Evolutionary conservation across 345 rosid genomes (phyloP), one percentile per base, ranked within the genome.

Genomic region (Dimocarpus longan): DNA sequence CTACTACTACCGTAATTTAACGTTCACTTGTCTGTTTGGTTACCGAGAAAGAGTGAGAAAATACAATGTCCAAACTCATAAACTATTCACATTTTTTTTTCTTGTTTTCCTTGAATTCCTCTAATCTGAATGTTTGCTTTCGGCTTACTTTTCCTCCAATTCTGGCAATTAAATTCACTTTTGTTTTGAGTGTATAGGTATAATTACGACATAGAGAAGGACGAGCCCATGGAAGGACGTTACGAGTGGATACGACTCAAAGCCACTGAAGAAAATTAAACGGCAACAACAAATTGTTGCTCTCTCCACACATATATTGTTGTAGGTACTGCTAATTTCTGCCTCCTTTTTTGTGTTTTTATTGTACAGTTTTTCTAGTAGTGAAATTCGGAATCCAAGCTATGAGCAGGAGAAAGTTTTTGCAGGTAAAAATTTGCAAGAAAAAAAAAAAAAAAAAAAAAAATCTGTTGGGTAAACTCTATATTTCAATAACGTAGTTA

Each of bases 191-290:
- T 21, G 65, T 59, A 5, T 80, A 92, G 96, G 94, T 92, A 90
- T 65, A 92, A 92, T 75, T 92, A 82, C 75, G 93, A 92, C 79
- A 80, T 89, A 10, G 87, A 68, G 75, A 84, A 87, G 85, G 96
- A 90, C 78, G 84, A 85, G 81, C 91, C 96, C n/a, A 54, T 88
- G 86, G 86, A 92, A 77, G 96, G 96, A 76, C 91, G 94, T 59
- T 90, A 86, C 88, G 84, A 90, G 86, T 93, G 97, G 95, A 80
- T 86, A 59, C 82, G 80, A 62, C 42, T 89, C 78, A 84, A 85
- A 83, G 52, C 86, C 81, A 66, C 12, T 87, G 76, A 90, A 32
- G 77, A 69, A 21, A 64, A 79, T 46, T 46, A 21, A 76, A 26
- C 64, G 48, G 66, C 39, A 67, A 52, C 63, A 44, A n/a, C 6